Base-by-base conservation (phyloP, 2,329 filamentous ascomycete species). In the Neofusicoccum parvum region DNA sequence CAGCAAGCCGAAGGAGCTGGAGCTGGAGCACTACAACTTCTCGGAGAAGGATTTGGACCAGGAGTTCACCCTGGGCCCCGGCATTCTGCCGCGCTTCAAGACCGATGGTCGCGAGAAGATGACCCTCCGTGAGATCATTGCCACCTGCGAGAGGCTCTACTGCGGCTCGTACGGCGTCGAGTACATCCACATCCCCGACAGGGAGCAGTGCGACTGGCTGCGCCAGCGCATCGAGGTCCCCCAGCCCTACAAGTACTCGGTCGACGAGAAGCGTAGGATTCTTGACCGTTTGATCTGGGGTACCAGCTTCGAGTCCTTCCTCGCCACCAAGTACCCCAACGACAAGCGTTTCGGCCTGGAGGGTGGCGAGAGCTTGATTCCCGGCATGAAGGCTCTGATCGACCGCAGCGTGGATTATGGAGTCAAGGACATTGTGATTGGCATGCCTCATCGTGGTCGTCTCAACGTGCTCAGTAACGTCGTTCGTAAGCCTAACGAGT, bases 301-400 rank as follows among this genome's bases (percentile, higher is more conserved):
- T 78, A 96, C 94, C 69, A 97, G 92, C 81, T 99, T 99, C 79
- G 95, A 99, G 83, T 83, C 88, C 67, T 99, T 99, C 86, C 84
- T 96, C 71, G 90, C 95, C 65, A 97, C 93, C 66, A 99, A 99
- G 81, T 98, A 97, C 81, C 95, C 95, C 79, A 99, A 99, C 81
- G 95, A 99, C 83, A 99, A 99, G 87, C 92, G 95, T 76, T 99
- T 99, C 80, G 95, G 95, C 82, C 88, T 99, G 34, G 95, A 99
- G 83, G 95, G 95, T 77, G 96, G 94, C 76, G 95, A 99, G 81
- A 94, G 92, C 65, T 86, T 99, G 70, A 96, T 99, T 66, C 95
- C 95, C 34, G 95, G 95, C 79, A 99, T 99, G 95, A 99, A 99
- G 86, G 95, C 95, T 63, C 84, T 99, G 69, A 99, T 99, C 70